Conservation (phyloP, 2,329 filamentous ascomycete species). For the Fusarium sp. region DNA sequence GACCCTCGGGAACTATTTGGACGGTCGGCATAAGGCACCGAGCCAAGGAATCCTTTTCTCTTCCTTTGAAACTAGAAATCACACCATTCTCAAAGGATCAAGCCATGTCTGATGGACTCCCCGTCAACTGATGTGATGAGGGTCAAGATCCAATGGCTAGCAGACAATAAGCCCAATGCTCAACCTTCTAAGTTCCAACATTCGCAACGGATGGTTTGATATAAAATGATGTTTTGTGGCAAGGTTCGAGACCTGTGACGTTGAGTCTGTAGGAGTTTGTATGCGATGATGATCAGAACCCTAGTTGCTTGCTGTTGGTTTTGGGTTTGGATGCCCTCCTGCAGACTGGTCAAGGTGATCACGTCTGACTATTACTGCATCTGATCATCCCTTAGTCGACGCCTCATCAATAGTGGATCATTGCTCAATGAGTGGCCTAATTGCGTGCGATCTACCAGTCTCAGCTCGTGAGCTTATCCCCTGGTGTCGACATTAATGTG, state of each 20-base stretch:
- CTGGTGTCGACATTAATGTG: not conserved
- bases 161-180: not conserved
- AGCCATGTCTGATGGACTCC: constrained; percentile 23
- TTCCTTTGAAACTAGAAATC: not conserved
- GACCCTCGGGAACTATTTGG: constrained; percentile 17
- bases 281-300: not conserved
- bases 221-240: not conserved
- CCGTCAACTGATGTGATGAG: constrained; percentile 3
- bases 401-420: constrained; percentile 14
- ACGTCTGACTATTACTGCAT: constrained; percentile 14
- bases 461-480: constrained; percentile 12
- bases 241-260: constrained; percentile 8
- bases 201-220: constrained; percentile 5
- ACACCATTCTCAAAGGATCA: constrained; percentile 16
- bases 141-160: not conserved
- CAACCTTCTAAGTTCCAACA: not conserved
- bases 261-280: constrained; percentile 5
- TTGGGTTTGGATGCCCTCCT: not conserved
- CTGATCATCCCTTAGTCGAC: not conserved
- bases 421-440: constrained; percentile 8
- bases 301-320: not conserved
- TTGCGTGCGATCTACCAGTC: constrained; percentile 30
- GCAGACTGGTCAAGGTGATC: constrained; percentile 1
- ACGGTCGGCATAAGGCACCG: not conserved
- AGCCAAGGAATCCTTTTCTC: not conserved